These are phyloP conservation scores for Beauveria brongniartii DNA, from an alignment of 2,329 filamentous ascomycete genomes.

Conservation along the genomic window DNA sequence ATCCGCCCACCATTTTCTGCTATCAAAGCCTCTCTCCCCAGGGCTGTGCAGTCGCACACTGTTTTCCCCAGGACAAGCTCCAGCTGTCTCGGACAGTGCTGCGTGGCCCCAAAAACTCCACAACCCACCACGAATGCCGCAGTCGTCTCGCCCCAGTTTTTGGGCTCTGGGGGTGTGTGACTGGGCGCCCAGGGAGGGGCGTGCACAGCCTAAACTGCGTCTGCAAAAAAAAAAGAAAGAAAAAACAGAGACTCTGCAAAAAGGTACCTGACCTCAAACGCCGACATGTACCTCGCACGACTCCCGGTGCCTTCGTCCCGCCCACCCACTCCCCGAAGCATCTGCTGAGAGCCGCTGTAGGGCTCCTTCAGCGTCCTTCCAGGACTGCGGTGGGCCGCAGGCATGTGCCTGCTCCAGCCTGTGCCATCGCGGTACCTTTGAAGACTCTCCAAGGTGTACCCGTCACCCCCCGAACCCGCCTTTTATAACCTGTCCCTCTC, in stretches of 20 bases:
- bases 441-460: constrained; percentile 10
- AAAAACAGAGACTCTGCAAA: background rate
- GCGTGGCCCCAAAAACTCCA: constrained; percentile 4
- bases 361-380: background rate
- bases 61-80: background rate
- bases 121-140: constrained; percentile 6
- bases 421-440: constrained; percentile 9
- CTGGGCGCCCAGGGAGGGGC: constrained; percentile 1
- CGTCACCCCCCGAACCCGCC: constrained; percentile 14
- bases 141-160: constrained; percentile 7
- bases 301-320: constrained; percentile 12
- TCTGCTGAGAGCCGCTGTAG: background rate
- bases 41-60: background rate
- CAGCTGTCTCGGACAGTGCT: constrained; percentile 4
- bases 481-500: constrained; percentile 22
- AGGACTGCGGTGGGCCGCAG: constrained; percentile 7
- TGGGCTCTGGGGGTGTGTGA: background rate
- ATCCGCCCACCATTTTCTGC: background rate
- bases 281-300: constrained; percentile 15
- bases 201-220: background rate
- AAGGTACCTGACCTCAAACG: constrained; percentile 14
- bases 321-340: constrained; percentile 1
- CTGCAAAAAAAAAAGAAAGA: background rate
- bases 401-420: constrained; percentile 10
- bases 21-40: background rate